These are phyloP conservation scores for Malus sieversii DNA, from an alignment of 306 rosid species.

Conservation along the genomic window DNA sequence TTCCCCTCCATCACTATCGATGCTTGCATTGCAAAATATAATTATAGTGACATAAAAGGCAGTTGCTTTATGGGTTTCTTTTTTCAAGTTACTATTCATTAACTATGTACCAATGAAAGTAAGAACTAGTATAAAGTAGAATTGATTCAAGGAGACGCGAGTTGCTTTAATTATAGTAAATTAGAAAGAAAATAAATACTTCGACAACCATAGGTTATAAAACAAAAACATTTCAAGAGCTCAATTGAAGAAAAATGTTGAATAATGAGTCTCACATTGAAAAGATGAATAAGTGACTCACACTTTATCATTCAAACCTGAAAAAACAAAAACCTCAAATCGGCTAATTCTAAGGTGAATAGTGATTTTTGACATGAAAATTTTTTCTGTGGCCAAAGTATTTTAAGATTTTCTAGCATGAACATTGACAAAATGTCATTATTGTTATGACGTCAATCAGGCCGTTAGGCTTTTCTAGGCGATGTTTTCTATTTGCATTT, in stretches of 20 bases:
- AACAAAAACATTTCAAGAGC: background rate
- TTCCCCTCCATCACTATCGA: background rate
- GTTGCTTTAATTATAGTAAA: background rate
- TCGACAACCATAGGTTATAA: background rate
- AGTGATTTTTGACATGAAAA: background rate
- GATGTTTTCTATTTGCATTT: no score
- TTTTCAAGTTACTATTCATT: background rate
- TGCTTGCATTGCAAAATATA: background rate
- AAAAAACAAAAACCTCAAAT: background rate
- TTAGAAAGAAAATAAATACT: no score
- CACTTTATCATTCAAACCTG: background rate
- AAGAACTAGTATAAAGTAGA: background rate
- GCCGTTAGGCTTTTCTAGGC: no score
- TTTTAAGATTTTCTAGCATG: no score
- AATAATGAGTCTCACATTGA: background rate
- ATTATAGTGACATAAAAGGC: background rate
- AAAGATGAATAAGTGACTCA: background rate
- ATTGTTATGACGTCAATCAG: fast-evolving
- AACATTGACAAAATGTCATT: no score
- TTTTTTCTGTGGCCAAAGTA: no score
- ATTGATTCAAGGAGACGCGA: background rate
- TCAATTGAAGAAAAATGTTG: background rate
- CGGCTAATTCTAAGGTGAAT: background rate
- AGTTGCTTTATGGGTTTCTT: background rate
- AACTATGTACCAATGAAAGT: background rate